Base-by-base conservation (phyloP, 1,284 basidiomycete genomes). In the Pisolithus thermaeus region DNA sequence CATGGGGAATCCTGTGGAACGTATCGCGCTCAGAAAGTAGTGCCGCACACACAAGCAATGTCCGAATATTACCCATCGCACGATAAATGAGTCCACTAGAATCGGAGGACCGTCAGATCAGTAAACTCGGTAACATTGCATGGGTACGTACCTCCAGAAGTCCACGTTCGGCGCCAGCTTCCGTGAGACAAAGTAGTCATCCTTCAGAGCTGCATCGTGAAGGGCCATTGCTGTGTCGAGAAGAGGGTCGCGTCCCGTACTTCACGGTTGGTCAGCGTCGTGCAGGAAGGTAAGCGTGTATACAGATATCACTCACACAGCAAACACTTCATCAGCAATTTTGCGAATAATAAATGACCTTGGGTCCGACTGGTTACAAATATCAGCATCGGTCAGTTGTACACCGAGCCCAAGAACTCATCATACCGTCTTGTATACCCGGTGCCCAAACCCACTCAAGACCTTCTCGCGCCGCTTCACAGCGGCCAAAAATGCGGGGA, bases 391-490 rank as follows among this genome's bases (percentile, higher is more conserved):
- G n/a, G n/a, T n/a, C n/a, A n/a, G n/a, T n/a, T n/a, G 45, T 9
- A 5, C 22, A 20, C 32, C 14, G 27, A 25, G 41, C 14, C 8
- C 28, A 43, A 22, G 7, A 23, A 16, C 12, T 27, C 44, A 16
- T 68, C 81, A 57, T 62, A 87, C 87, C 11, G 88, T 91, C 70
- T 87, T 90, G 71, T 91, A 91, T 18, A 91, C 83, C 37, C 90
- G 81, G 68, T 92, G 90, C 7, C 90, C 90, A 61, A 92, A 92
- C 25, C 90, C 90, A 50, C 87, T 90, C 22, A 95, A 73, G 1
- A 92, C 87, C 62, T 87, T 90, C 68, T 93, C 87, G 51, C 90
- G 80, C 55, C 75, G 78, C 70, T 94, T 94, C 51, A 94, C 92
- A 14, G 86, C 81, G 59, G 89, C 88, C 46, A 94, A 73, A 67